phyloP scores from a whole-genome alignment of 257 asterid species.

The Oldenlandia corymbosa region DNA sequence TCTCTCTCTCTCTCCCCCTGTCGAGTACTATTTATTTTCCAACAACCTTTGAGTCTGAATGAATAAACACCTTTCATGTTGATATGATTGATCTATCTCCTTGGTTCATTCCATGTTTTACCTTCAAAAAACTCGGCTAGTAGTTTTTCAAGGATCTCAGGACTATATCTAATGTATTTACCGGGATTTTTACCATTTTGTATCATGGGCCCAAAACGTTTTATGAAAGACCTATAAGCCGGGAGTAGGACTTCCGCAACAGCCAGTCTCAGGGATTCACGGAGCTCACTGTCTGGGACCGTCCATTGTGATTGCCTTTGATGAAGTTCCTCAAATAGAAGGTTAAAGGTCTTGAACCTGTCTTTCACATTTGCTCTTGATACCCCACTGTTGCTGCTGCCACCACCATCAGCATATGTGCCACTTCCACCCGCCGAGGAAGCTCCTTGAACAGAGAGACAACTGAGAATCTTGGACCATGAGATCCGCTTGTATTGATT shows the following conservation, averaged over 20 bases:
- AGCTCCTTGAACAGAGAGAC: constrained; percentile 67
- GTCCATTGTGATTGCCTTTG: constrained; percentile 99
- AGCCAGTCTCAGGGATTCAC: constrained; percentile 89
- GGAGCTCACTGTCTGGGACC: constrained; percentile 91
- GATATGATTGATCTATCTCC: too few relatives aligned
- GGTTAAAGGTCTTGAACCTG: constrained; percentile 75
- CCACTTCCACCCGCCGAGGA: constrained; percentile 46
- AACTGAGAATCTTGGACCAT: constrained; percentile 96
- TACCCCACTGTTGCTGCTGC: constrained; percentile 39
- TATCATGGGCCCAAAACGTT: constrained; percentile 83
- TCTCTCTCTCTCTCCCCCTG: too few relatives aligned
- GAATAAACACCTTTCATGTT: too few relatives aligned
- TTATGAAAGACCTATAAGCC: constrained; percentile 79
- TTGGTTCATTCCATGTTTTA: constrained; percentile 70
- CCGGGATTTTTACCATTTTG: constrained; percentile 75
- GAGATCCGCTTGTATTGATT: constrained; percentile 94
- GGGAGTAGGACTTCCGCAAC: constrained; percentile 98
- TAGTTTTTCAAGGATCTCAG: constrained; percentile 93
- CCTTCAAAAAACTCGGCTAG: constrained; percentile 95
- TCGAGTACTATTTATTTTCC: too few relatives aligned
- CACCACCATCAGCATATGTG: constrained; percentile 32
- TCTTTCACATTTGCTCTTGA: constrained; percentile 85
- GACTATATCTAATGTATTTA: constrained; percentile 68
- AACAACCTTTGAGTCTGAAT: too few relatives aligned
- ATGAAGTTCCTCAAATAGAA: constrained; percentile 87